Conservation (phyloP, 2,329 filamentous ascomycete species). For the Fusarium miscanthi region DNA sequence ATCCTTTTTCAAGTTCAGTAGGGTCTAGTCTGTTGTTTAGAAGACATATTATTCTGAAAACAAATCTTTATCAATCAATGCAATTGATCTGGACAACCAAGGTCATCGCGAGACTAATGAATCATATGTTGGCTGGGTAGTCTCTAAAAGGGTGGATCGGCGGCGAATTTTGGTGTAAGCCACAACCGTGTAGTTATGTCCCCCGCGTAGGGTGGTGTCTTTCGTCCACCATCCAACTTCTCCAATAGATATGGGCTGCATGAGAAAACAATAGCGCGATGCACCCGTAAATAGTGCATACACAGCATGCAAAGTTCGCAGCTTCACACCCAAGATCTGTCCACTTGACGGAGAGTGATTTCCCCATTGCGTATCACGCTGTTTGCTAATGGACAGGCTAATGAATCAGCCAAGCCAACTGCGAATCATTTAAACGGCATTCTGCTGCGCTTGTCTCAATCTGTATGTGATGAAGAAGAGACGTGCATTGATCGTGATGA, state of each 20-base stretch:
- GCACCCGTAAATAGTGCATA: not conserved
- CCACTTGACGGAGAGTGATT: not conserved
- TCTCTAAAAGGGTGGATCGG: not conserved
- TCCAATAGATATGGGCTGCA: conserved; percentile 18
- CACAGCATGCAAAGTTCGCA: not conserved
- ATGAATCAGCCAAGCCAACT: not conserved
- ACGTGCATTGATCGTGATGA: not conserved
- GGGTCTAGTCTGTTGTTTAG: not conserved
- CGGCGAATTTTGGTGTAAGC: not conserved
- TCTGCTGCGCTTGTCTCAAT: conserved; percentile 2
- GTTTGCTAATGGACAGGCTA: not conserved
- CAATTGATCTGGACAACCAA: not conserved
- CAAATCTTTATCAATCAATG: not conserved
- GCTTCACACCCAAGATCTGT: not conserved
- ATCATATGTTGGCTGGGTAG: not conserved
- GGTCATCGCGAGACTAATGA: not conserved
- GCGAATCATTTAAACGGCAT: not conserved
- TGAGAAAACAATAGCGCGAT: conserved; percentile 6
- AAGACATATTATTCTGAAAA: not conserved
- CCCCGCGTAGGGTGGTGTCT: not conserved
- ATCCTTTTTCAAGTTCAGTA: not conserved
- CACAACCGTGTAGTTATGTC: not conserved
- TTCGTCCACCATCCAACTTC: not conserved
- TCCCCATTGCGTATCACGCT: not conserved
- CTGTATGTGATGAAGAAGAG: not conserved